Conservation (phyloP, 306 rosid genomes). For the Sophora flavescens region DNA sequence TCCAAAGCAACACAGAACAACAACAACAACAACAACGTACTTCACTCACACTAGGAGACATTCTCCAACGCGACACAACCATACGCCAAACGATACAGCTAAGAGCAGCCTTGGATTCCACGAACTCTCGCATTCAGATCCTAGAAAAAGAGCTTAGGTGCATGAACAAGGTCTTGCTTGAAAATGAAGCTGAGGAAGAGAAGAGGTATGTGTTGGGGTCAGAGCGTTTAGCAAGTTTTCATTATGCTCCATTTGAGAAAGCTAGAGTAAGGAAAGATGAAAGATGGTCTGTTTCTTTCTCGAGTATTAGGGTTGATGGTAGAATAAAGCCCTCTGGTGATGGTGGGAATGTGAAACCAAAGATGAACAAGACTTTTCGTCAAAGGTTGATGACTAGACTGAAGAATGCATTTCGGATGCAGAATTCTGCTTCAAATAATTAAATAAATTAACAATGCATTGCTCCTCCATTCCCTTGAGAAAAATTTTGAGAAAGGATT, state of each 20-base stretch:
- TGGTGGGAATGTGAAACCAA: too few relatives aligned
- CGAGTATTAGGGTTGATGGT: slow-evolving; percentile 40
- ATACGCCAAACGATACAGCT: slow-evolving; percentile 53
- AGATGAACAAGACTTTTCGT: too few relatives aligned
- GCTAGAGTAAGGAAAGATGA: slow-evolving; percentile 49
- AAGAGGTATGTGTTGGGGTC: slow-evolving; percentile 15
- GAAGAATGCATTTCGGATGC: too few relatives aligned
- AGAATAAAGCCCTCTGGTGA: too few relatives aligned
- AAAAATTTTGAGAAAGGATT: too few relatives aligned
- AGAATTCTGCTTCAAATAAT: too few relatives aligned
- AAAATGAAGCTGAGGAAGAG: slow-evolving; percentile 23
- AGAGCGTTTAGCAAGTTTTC: slow-evolving; percentile 67
- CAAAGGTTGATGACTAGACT: too few relatives aligned
- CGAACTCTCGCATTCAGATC: slow-evolving; percentile 55
- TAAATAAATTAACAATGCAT: too few relatives aligned
- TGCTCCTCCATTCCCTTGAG: too few relatives aligned
- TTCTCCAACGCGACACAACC: slow-evolving; percentile 61
- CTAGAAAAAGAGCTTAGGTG: slow-evolving; percentile 61
- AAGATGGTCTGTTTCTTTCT: slow-evolving; percentile 49
- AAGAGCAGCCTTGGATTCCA: slow-evolving; percentile 60
- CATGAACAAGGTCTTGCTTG: slow-evolving; percentile 55
- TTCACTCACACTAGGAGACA: slow-evolving; percentile 54
- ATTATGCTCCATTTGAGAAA: slow-evolving; percentile 38
- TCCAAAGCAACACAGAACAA: not conserved
- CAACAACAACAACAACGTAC: not conserved